A percentile compares a stretch with the other conserved stretches of the same genome.
phyloP scores from a whole-genome alignment of 2,329 filamentous ascomycete species.

The Fusarium compactum region DNA sequence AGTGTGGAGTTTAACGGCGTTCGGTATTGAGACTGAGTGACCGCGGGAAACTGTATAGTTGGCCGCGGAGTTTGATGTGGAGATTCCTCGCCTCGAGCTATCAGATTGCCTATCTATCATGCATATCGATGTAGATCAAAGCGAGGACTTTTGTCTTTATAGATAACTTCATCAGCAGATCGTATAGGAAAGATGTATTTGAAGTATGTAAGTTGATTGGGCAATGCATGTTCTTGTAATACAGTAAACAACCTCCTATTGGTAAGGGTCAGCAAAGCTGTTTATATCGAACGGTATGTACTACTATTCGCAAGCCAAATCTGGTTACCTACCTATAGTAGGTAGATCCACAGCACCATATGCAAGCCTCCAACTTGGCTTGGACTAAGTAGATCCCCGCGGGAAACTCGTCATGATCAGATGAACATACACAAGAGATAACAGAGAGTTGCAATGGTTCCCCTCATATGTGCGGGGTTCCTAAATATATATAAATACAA shows the following conservation, averaged over 20 bases:
- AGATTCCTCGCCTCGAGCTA: not conserved
- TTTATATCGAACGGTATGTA: not conserved
- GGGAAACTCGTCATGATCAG: constrained; percentile 15
- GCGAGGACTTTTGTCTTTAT: not conserved
- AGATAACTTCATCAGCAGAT: not conserved
- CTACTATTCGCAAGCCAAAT: not conserved
- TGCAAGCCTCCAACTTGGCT: not conserved
- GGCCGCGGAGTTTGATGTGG: constrained; percentile 9
- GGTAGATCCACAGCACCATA: constrained; percentile 1
- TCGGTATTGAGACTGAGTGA: not conserved
- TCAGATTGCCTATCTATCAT: not conserved
- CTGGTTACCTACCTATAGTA: not conserved
- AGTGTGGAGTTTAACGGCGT: not conserved
- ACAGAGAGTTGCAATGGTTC: not conserved
- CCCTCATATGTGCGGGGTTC: constrained; percentile 16
- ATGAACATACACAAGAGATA: constrained; percentile 16
- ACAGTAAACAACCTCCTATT: not conserved
- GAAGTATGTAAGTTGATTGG: too few relatives aligned
- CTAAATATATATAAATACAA: not conserved
- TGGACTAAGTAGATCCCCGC: constrained; percentile 6
- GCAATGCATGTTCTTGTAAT: not conserved
- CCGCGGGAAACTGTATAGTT: constrained; percentile 22
- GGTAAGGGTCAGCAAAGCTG: not conserved
- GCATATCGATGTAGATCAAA: not conserved
- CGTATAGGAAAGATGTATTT: not conserved